These are phyloP conservation scores for Saccharomycopsis fodiens DNA, from an alignment of 805 yeast species.

Conservation along the genomic window DNA sequence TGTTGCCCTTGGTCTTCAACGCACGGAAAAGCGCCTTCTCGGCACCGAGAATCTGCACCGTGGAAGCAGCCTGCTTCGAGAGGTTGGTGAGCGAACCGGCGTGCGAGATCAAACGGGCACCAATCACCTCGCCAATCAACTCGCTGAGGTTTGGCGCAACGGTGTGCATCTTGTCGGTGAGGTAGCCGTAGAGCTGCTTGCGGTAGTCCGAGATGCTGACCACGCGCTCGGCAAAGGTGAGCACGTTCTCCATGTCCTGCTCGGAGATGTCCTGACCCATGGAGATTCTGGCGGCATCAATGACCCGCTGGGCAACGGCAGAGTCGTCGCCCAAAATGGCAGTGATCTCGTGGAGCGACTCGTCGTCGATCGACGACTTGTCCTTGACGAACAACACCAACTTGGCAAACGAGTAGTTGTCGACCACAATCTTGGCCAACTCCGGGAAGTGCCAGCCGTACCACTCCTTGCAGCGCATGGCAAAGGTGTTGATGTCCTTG, in stretches of 20 bases:
- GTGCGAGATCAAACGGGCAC: slow-evolving; percentile 96
- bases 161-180: slow-evolving; percentile 92
- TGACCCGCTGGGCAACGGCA: slow-evolving; percentile 81
- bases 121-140: slow-evolving; percentile 97
- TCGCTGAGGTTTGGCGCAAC: slow-evolving; percentile 97
- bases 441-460: slow-evolving; percentile 99
- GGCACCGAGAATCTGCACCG: slow-evolving; percentile 96
- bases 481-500: slow-evolving; percentile 94
- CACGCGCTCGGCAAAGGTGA: slow-evolving; percentile 88
- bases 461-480: slow-evolving; percentile 98
- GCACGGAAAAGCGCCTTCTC: slow-evolving; percentile 96
- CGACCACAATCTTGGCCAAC: slow-evolving; percentile 84
- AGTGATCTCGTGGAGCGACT: slow-evolving; percentile 82
- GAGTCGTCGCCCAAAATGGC: slow-evolving; percentile 83
- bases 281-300: slow-evolving; percentile 92
- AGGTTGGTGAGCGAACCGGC: slow-evolving; percentile 96
- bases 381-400: slow-evolving; percentile 78
- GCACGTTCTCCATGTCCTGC: slow-evolving; percentile 86
- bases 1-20: slow-evolving; percentile 90
- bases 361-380: slow-evolving; percentile 75
- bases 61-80: slow-evolving; percentile 98
- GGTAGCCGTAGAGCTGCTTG: slow-evolving; percentile 70
- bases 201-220: slow-evolving; percentile 90
- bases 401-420: slow-evolving; percentile 80
- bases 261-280: slow-evolving; percentile 99